Percentiles rank a stretch among this genome's conserved stretches.
phyloP scores from a whole-genome alignment of 2,329 filamentous ascomycete genomes.

The Xylariomycetidae sp. region DNA sequence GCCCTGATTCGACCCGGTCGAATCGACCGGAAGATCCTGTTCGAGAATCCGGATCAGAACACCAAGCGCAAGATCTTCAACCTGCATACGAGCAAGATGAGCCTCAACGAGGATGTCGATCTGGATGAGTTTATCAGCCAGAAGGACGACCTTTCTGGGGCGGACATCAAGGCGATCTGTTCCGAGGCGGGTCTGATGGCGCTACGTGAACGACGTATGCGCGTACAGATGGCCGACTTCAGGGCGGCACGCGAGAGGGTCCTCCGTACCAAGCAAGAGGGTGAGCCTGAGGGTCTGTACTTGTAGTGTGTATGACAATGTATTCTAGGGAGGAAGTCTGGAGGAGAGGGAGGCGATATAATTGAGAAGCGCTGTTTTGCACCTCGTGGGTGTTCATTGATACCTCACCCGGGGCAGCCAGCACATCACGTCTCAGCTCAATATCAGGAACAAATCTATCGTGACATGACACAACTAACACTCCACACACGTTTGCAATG shows the following conservation, averaged over 20 bases:
- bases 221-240: conserved; percentile 99
- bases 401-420: background rate
- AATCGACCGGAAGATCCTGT: conserved; percentile 95
- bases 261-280: conserved; percentile 97
- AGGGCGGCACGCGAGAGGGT: conserved; percentile 87
- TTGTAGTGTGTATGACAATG: conserved; percentile 56
- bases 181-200: conserved; percentile 95
- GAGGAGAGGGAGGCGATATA: background rate
- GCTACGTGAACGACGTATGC: conserved; percentile 90
- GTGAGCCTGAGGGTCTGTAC: conserved; percentile 96
- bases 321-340: background rate
- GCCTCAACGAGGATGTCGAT: conserved; percentile 90
- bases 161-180: conserved; percentile 98
- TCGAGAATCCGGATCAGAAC: conserved; percentile 69
- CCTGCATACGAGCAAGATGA: conserved; percentile 98
- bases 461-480: background rate
- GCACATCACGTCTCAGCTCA: too few relatives aligned
- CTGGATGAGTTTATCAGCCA: conserved; percentile 97
- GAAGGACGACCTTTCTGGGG: conserved; percentile 95
- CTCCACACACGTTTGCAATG: background rate
- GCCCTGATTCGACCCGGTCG: conserved; percentile 93
- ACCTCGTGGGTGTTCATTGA: background rate
- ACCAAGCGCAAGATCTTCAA: conserved; percentile 98
- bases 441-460: background rate
- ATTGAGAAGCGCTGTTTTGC: background rate